Base-by-base conservation (phyloP, 495 filamentous ascomycete species). In the Pyronema omphalodes region DNA sequence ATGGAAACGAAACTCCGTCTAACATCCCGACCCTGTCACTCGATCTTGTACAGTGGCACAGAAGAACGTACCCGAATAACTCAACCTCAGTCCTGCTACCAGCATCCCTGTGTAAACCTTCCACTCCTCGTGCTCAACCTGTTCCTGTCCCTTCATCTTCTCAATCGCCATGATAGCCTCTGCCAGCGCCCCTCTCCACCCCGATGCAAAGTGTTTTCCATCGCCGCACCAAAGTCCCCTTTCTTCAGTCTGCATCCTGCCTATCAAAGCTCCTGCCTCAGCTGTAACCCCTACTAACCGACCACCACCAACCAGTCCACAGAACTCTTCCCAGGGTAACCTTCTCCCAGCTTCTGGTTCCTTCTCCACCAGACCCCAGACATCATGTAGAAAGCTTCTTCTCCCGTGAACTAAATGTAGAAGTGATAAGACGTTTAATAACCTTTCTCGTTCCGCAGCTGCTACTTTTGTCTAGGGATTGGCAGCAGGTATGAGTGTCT, bases 201-300 rank as follows among this genome's bases (percentile, higher is more conserved):
- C 96, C 4, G 67, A 59, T 7, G 75, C 71, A 70, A 83, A 96
- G 8, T 73, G 58, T 43, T 66, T 67, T 0, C 80, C 78, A 63
- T 81, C 74, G 6, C 80, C 75, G 23, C 86, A 59, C 89, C 88
- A 95, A 1, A 60, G 55, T 34, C 44, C 50, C 29, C 60, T 66
- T 39, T 54, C 63, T 53, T 52, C 18, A 44, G 34, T 61, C 34
- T 43, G 65, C 55, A 19, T 61, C 56, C 1, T 67, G 55, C 56
- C 70, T 68, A 41, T 71, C 56, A 80, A 60, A 44, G 76, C 72
- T 19, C 81, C 73, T n/a, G 83, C 86, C 67, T 95, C 84, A 9
- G 87, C 86, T 37, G 78, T 74, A 46, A 77, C 64, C 0, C 83
- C 80, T 11, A 93, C 60, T 17, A 95, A 67, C 58, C 76, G 83